Evolutionary conservation across 139 green algal genomes (phyloP), one percentile per base, ranked within the genome.

Genomic region (Zygnema circumcarinatum): DNA sequence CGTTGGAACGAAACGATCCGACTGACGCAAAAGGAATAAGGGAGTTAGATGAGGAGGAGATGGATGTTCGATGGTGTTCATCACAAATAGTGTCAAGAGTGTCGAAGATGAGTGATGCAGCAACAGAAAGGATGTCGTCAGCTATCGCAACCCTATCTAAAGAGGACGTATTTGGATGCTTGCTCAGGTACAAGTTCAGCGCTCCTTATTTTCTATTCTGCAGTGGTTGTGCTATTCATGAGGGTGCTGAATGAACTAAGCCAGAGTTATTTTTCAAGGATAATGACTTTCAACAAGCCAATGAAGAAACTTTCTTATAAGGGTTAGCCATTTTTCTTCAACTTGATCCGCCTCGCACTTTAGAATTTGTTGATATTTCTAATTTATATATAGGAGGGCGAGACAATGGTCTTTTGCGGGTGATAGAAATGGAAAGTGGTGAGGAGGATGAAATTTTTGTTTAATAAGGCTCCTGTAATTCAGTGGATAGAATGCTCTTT

Each of bases 41-140:
- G 83, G 38, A n/a, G 0, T 22, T 29, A 62, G 38, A 21, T 56
- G 76, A 84, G 76, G 35, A 84, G 76, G 39, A 36, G 39, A 31
- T 75, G 76, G 76, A 86, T 38, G 80, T 86, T 42, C 74, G 38
- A 47, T 88, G 39, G 39, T 36, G 40, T 22, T 36, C 76, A 1
- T 38, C 41, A 32, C 38, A 89, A 76, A 52, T 41, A 2, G 21
- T 80, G n/a, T 41, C 22, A 38, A 21, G 67, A 39, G 83, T 35
- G 41, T 25, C 56, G 20, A 39, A 39, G 16, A 88, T 85, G n/a
- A 54, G 35, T 25, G 76, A 88, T 41, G 74, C 40, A 54, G 36
- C 74, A 35, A 52, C 35, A 52, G 32, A 83, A 52, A 52, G 52
- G 11, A 83, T 73, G 47, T 22, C 11, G 32, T 3, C 38, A 22